A percentile compares a stretch with the other conserved stretches of the same genome.
Evolutionary conservation across 2,329 filamentous ascomycete genomes (phyloP).

Genomic region (Ophioceras dolichostomum): DNA sequence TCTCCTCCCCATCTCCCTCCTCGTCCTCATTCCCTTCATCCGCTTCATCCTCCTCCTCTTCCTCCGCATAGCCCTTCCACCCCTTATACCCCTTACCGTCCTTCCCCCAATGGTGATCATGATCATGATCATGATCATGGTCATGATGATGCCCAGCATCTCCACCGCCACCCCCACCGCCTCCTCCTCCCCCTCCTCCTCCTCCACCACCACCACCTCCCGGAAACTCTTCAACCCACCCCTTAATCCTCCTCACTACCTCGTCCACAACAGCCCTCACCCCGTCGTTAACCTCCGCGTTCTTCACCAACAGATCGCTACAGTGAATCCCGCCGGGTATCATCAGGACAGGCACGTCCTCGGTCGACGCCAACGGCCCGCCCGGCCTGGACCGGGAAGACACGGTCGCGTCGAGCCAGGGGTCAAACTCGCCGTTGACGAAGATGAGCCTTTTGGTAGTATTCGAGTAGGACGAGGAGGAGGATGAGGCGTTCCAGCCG

Average conservation of each 20-base stretch:
- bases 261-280: slow-evolving; percentile 35
- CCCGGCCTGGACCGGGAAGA: slow-evolving; percentile 23
- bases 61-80: no score
- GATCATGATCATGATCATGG: no score
- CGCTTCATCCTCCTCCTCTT: no score
- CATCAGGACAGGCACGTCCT: slow-evolving; percentile 17
- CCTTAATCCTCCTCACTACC: slow-evolving; percentile 33
- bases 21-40: no score
- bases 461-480: slow-evolving; percentile 9
- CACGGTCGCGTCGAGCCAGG: slow-evolving; percentile 26
- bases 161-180: no score
- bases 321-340: slow-evolving; percentile 24
- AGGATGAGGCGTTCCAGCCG: slow-evolving; percentile 25
- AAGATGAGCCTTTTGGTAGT: slow-evolving; percentile 25
- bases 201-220: slow-evolving; percentile 4
- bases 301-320: slow-evolving; percentile 25
- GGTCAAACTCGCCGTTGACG: slow-evolving; percentile 26
- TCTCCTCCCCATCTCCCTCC: no score
- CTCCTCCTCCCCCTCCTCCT: not conserved
- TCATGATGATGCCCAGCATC: no score
- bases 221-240: slow-evolving; percentile 28
- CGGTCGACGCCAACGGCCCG: slow-evolving; percentile 20
- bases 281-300: slow-evolving; percentile 37
- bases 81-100: no score
- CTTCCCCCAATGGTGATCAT: no score